Evolutionary conservation across 441 rosid species (phyloP).

Genomic region (Melastoma candidum): DNA sequence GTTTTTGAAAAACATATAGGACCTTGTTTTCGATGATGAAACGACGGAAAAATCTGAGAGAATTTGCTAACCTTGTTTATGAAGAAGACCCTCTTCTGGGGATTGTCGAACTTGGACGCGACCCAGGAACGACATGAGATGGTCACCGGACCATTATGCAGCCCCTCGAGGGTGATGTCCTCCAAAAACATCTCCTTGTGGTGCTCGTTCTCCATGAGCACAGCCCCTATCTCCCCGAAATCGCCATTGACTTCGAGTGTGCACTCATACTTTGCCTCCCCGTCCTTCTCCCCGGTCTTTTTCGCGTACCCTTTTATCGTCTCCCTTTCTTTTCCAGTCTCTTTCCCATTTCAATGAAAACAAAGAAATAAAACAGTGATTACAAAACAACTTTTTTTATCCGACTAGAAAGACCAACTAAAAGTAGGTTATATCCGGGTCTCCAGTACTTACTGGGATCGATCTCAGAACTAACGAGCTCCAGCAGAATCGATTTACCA

Average conservation of each 20-base stretch:
- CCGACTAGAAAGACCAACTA: too few relatives aligned
- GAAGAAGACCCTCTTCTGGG: constrained; percentile 48
- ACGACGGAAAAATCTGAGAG: too few relatives aligned
- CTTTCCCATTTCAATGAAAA: constrained; percentile 12
- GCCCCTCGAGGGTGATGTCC: constrained; percentile 38
- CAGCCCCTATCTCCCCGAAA: constrained; percentile 57
- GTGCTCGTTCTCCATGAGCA: constrained; percentile 52
- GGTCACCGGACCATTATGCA: constrained; percentile 23
- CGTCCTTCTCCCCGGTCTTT: constrained; percentile 10
- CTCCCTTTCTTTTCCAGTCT: constrained; percentile 25
- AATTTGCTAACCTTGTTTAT: constrained; percentile 31
- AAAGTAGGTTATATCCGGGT: not conserved
- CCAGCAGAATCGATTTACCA: constrained; percentile 51
- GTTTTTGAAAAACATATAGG: not conserved
- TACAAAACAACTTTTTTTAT: not conserved
- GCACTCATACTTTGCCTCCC: constrained; percentile 34
- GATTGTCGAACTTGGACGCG: constrained; percentile 32
- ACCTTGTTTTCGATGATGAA: too few relatives aligned
- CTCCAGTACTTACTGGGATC: constrained; percentile 35
- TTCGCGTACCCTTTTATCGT: constrained; percentile 42
- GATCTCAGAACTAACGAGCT: constrained; percentile 49
- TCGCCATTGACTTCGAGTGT: constrained; percentile 31
- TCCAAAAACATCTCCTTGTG: constrained; percentile 42
- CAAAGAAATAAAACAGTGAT: not conserved
- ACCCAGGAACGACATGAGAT: constrained; percentile 51